phyloP scores from a whole-genome alignment of 2,329 filamentous ascomycete genomes.

The Stagonosporopsis cucurbitacearum region DNA sequence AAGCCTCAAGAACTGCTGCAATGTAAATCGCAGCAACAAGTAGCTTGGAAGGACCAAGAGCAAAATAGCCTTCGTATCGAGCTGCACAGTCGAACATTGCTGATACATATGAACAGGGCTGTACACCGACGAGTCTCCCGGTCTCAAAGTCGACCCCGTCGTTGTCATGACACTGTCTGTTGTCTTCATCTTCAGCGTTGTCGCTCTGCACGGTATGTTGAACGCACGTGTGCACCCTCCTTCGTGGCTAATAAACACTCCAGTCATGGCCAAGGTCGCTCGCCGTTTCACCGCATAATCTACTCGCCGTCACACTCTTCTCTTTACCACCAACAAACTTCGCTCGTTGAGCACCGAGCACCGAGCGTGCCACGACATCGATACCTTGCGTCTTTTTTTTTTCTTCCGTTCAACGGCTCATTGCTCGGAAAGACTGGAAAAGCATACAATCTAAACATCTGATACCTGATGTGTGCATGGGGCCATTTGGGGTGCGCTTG shows the following conservation, averaged over 20 bases:
- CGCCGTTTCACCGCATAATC: slow-evolving; percentile 75
- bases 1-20: background rate
- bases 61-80: background rate
- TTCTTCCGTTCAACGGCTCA: slow-evolving; percentile 18
- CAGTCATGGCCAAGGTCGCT: slow-evolving; percentile 95
- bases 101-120: slow-evolving; percentile 64
- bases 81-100: background rate
- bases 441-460: slow-evolving; percentile 28
- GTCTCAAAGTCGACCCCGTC: slow-evolving; percentile 96
- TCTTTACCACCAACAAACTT: slow-evolving; percentile 16
- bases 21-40: background rate
- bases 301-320: background rate
- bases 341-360: slow-evolving; percentile 8
- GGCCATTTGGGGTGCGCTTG: slow-evolving; percentile 22
- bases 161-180: slow-evolving; percentile 95
- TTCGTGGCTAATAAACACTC: slow-evolving; percentile 22
- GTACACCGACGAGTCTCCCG: slow-evolving; percentile 98
- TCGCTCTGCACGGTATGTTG: slow-evolving; percentile 88
- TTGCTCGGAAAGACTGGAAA: slow-evolving; percentile 33
- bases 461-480: slow-evolving; percentile 18
- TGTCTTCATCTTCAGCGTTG: slow-evolving; percentile 98
- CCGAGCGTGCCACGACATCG: slow-evolving; percentile 4
- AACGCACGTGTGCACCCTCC: background rate
- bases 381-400: slow-evolving; percentile 14
- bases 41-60: background rate